Evolutionary conservation across 192 early-diverging fungal species (phyloP), one percentile per base, ranked within the genome.

Genomic region (Coemansia sp.): DNA sequence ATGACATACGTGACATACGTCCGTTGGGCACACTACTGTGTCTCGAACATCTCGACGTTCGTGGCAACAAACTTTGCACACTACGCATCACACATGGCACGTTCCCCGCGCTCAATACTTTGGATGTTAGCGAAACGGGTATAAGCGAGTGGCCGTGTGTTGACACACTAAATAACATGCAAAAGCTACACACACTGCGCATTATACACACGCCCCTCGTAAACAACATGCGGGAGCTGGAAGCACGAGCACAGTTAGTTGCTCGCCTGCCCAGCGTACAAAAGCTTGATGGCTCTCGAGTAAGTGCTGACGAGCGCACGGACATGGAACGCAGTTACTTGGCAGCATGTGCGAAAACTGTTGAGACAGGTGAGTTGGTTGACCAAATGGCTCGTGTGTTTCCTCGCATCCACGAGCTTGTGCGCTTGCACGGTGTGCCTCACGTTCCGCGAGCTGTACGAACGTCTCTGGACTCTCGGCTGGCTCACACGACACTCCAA

Each of bases 321-420:
- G 79, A 82, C n/a, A 68, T 82, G 60, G 79, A 82, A n/a, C 70
- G 73, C 12, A 70, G 70, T 41, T 82, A 70, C 47, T 48, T n/a
- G 11, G 41, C 41, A 8, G 11, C 41, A 3, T n/a, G 41, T 11
- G 41, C 39, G 6, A 41, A 12, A 41, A 38, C 15, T 2, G 53
- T 56, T 1, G 5, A 58, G 2, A 60, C 66, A 6, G 48, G 63
- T 23, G 53, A 37, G 29, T 3, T 45, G 1, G 66, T 43, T 3
- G 52, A 52, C 3, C 22, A 19, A n/a, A 17, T 45, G 27, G 27
- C 25, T 5, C 29, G 12, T 5, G 25, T 19, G 53, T 76, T 59
- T 15, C 65, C 75, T 11, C 50, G 69, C 7, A 54, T 65, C 58
- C 35, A 1, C 0, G 61, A 62, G 32, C 69, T 76, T 35, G 62